Evolutionary conservation across 2,329 filamentous ascomycete species (phyloP), one percentile per base, ranked within the genome.

Genomic region (Didymella glomerata): DNA sequence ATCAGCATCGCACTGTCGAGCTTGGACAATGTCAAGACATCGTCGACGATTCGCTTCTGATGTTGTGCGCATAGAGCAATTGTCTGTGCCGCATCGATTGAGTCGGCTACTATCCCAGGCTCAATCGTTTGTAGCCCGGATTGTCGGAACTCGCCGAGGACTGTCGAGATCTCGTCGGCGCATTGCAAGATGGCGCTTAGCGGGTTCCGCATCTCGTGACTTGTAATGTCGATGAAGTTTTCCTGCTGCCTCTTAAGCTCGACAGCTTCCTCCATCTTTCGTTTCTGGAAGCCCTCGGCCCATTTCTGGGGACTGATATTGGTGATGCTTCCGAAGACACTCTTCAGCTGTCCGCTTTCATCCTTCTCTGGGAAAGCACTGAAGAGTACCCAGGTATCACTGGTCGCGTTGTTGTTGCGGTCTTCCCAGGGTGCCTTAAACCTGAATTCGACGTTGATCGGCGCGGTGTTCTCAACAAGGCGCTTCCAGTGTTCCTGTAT

Each of bases 261-360:
- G 2, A 93, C 86, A 0, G 91, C 92, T 73, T 95, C 91, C 69
- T 93, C 86, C 69, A 91, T 89, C 57, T 91, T 87, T 44, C 88
- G 84, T 68, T 86, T 91, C 75, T 96, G 91, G 32, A 92, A 87
- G 46, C 89, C 88, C 75, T 96, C 92, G 1, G 92, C 91, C 82
- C 89, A 89, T 74, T 96, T 96, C 73, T 95, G 91, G 53, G 90
- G 86, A 18, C 90, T 92, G 64, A 96, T 96, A 70, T 96, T 91
- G 0, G 91, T 94, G 50, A 96, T 89, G 70, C 88, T 90, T 51
- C 90, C 90, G 67, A 93, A 93, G 2, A 93, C 88, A 61, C 88
- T 87, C 78, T 91, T 91, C 50, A 93, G 82, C 27, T 81, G 79
- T 3, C 89, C 90, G 27, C 85, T 79, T 1, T 81, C 78, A 61